Evolutionary conservation across 495 filamentous ascomycete genomes (phyloP), one percentile per base, ranked within the genome.

Genomic region (Sabuloglossum arenarium): DNA sequence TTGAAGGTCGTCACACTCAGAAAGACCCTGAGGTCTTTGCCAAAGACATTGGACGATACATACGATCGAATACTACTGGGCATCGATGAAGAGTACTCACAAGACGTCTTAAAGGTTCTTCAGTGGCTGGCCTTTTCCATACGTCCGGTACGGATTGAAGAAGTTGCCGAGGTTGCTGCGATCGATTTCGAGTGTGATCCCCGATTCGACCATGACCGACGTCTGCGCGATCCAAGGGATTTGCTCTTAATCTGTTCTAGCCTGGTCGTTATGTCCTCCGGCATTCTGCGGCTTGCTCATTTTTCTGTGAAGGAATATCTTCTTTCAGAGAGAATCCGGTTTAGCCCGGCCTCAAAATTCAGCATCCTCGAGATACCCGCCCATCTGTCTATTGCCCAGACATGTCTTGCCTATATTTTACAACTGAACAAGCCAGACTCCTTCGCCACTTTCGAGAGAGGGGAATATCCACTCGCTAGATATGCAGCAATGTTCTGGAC

Each of bases 231-330:
- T 12, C 19, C 43, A 11, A 46, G 58, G 25, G 52, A 57, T 27
- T 46, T 50, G 8, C 24, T 62, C 2, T 16, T 58, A 45, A 60
- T 60, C 25, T 56, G 61, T 27, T 39, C 61, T n/a, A 59, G 60
- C 12, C 53, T 63, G 14, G 52, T 63, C 6, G 54, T 32, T 6
- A 8, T 60, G 9, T 53, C 50, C 1, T 3, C 19, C 6, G 8
- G 1, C 0, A 21, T 4, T 3, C 19, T 63, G 1, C 19, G 57
- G 37, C 56, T 64, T 1, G 61, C 61, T 11, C 62, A 64, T 55
- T 64, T 58, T 54, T 64, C 61, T 0, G 58, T 64, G 24, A 62
- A 62, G 45, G 62, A 64, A 55, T 64, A 58, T 25, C 61, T 64
- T 3, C 39, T 54, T 30, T 62, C 61, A 12, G 19, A 52, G 19